Evolutionary conservation across 1,284 basidiomycete genomes (phyloP), one percentile per base, ranked within the genome.

Genomic region (Ceraceosorus guamensis): DNA sequence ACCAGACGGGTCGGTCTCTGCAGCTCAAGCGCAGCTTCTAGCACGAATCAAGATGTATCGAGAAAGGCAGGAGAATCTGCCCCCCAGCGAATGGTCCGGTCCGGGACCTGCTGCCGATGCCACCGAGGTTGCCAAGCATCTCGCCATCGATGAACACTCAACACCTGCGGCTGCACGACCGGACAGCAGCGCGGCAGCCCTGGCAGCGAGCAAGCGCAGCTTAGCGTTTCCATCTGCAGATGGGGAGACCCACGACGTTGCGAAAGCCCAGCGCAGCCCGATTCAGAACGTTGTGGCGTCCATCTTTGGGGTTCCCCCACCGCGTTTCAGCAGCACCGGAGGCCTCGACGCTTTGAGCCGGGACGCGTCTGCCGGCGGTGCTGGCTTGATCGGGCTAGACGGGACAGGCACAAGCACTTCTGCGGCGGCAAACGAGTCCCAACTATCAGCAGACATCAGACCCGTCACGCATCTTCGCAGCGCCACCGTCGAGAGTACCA

Each of bases 1-100:
- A 2, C 39, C 10, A 16, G 11, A 11, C 10, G 45, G 45, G 16
- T 7, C 45, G 14, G 18, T 10, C 3, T 11, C 18, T 8, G 31
- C 10, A 4, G 31, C 13, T 34, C 60, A 68, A 43, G 54, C 63
- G 24, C 62, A 63, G 33, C 59, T 71, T 14, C 55, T 71, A 18
- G 67, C 67, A 16, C 59, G 60, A 47, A 71, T 71, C 63, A 71
- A 71, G 55, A 54, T 70, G 18, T 71, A 71, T 44, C 54, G 68
- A 51, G 68, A 69, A 52, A 58, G 67, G 30, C 68, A 71, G 49
- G 67, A 71, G 54, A 67, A 63, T 35, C 57, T 70, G 13, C 62
- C 67, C 1, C 67, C 67, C 5, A 62, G 62, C 10, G 56, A 64
- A 30, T 68, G 66, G 66, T 50, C 56, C 16, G 63, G 61, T 2